Evolutionary conservation across 2,329 filamentous ascomycete genomes (phyloP).

Genomic region (Cytospora chrysosperma): DNA sequence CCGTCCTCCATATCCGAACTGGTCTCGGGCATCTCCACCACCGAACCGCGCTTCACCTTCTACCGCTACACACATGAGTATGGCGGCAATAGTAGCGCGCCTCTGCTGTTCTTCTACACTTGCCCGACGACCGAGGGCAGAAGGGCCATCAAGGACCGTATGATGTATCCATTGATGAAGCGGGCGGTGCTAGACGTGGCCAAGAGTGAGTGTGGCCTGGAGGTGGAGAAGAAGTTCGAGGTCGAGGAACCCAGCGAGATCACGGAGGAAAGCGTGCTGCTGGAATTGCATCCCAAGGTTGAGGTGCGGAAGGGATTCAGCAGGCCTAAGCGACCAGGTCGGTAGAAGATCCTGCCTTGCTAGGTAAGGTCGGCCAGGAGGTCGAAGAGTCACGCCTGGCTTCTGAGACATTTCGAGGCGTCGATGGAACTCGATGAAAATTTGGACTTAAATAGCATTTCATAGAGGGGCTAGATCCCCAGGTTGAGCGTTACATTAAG

Average conservation of each 20-base stretch:
- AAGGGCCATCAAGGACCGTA: constrained; percentile 76
- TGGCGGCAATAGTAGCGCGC: constrained; percentile 50
- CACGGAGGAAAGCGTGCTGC: constrained; percentile 61
- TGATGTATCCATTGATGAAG: constrained; percentile 78
- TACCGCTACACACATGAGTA: constrained; percentile 65
- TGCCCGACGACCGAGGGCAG: constrained; percentile 65
- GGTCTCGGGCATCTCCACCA: constrained; percentile 57
- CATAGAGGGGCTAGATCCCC: background rate
- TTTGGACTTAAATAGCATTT: background rate
- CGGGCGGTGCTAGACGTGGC: constrained; percentile 66
- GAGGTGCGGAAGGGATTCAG: constrained; percentile 69
- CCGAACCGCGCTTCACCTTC: constrained; percentile 75
- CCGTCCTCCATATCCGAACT: constrained; percentile 59
- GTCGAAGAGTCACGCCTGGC: background rate
- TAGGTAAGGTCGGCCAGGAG: too few species aligned
- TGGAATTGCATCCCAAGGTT: constrained; percentile 67
- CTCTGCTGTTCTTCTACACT: constrained; percentile 79
- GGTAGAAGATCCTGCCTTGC: constrained; percentile 37
- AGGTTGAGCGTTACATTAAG: background rate
- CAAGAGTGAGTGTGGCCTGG: constrained; percentile 62
- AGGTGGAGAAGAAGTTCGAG: constrained; percentile 69
- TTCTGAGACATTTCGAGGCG: background rate
- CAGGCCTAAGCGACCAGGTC: constrained; percentile 76
- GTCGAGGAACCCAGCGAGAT: constrained; percentile 69
- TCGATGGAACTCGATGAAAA: background rate